A percentile compares a stretch with the other conserved stretches of the same genome.
phyloP scores from a whole-genome alignment of 352 stramenopile species.

The Phytophthora colocasiae region DNA sequence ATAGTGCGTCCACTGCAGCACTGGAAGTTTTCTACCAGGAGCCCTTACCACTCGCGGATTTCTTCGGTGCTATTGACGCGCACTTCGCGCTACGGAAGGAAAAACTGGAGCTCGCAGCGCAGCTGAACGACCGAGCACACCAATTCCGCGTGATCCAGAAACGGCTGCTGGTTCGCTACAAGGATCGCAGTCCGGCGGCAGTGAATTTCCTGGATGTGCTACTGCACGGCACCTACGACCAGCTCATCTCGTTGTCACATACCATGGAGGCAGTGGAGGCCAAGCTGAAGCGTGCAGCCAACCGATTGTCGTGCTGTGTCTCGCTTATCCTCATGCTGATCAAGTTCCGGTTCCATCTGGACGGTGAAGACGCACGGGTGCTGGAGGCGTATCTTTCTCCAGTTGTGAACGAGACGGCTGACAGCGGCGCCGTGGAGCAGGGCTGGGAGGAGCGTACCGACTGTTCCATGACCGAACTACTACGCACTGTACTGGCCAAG shows the following conservation, averaged over 20 bases:
- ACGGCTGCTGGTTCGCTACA: constrained; percentile 90
- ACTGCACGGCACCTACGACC: constrained; percentile 86
- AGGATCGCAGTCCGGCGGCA: constrained; percentile 84
- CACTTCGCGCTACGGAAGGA: constrained; percentile 81
- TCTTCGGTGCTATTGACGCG: constrained; percentile 89
- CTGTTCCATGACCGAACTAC: constrained; percentile 84
- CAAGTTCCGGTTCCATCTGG: constrained; percentile 79
- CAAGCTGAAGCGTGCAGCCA: constrained; percentile 59
- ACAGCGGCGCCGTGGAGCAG: constrained; percentile 53
- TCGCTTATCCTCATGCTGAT: constrained; percentile 87
- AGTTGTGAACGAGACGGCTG: constrained; percentile 48
- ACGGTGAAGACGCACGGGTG: constrained; percentile 63
- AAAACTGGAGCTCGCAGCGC: constrained; percentile 63
- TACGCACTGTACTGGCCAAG: constrained; percentile 79
- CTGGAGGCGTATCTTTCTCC: constrained; percentile 78
- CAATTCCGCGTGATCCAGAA: constrained; percentile 93
- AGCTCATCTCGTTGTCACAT: constrained; percentile 79
- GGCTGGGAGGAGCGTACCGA: constrained; percentile 92
- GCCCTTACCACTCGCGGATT: constrained; percentile 83
- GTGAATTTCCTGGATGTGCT: constrained; percentile 87
- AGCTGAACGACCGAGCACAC: constrained; percentile 87
- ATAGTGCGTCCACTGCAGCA: constrained; percentile 17
- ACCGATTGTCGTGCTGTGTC: constrained; percentile 78
- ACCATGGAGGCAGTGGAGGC: constrained; percentile 68
- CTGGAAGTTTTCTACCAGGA: constrained; percentile 86